Conservation (phyloP, 1,284 basidiomycete genomes). For the Butyriboletus appendiculatus region DNA sequence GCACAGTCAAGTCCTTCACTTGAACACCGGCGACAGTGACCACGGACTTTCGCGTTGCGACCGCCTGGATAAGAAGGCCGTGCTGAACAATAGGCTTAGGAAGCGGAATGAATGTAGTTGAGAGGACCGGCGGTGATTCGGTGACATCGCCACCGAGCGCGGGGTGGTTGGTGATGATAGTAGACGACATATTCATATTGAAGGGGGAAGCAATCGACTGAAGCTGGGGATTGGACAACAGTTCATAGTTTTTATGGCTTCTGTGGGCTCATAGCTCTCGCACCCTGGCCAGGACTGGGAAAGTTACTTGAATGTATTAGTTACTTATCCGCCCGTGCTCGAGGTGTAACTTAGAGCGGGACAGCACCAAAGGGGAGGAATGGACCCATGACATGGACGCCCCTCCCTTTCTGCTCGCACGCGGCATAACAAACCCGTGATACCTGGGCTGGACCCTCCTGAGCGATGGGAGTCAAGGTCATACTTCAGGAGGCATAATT, state of each 20-base stretch:
- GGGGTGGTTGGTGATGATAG: not conserved
- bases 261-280: not conserved
- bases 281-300: no score
- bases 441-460: no score
- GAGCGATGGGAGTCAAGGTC: no score
- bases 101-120: not conserved
- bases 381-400: not conserved
- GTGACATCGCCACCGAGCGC: not conserved
- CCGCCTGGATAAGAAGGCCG: not conserved
- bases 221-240: not conserved
- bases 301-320: no score
- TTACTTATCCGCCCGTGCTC: no score
- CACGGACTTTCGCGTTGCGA: not conserved
- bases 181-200: conserved; percentile 4
- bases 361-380: not conserved
- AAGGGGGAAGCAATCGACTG: not conserved
- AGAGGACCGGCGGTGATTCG: not conserved
- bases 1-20: not conserved
- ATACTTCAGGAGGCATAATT: no score
- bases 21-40: not conserved
- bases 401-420: not conserved
- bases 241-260: not conserved
- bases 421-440: not conserved
- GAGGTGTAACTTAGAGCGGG: not conserved
- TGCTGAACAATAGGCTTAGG: conserved; percentile 6